Evolutionary conservation across 2,329 filamentous ascomycete genomes (phyloP).

Genomic region (Aspergillus cejpii): DNA sequence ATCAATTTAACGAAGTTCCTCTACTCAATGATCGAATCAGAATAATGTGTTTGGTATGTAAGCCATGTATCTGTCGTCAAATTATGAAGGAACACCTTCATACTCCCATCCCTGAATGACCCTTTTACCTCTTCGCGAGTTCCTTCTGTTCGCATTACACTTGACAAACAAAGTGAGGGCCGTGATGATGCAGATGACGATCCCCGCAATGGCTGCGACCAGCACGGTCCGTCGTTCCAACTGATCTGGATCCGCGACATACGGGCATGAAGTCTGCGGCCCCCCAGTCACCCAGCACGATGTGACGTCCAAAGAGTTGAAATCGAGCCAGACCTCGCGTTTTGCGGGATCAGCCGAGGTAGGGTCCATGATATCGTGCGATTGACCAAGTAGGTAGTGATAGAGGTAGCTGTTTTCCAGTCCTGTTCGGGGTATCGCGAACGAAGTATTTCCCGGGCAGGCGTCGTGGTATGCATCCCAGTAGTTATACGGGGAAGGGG

Average conservation of each 20-base stretch:
- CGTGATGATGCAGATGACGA: constrained; percentile 57
- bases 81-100: constrained; percentile 56
- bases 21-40: too few species aligned
- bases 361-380: constrained; percentile 22
- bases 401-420: constrained; percentile 58
- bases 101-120: constrained; percentile 56
- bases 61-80: neutral
- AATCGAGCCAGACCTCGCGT: constrained; percentile 51
- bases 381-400: constrained; percentile 32
- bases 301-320: constrained; percentile 52
- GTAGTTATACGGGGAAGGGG: constrained; percentile 40
- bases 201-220: constrained; percentile 55
- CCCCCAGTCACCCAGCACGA: constrained; percentile 58
- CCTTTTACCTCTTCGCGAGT: constrained; percentile 46
- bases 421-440: constrained; percentile 54
- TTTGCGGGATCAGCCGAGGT: constrained; percentile 22
- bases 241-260: constrained; percentile 41
- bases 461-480: constrained; percentile 36
- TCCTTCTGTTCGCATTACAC: constrained; percentile 55
- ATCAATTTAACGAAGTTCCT: too few species aligned
- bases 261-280: constrained; percentile 53
- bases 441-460: constrained; percentile 47
- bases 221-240: constrained; percentile 47
- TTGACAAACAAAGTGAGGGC: constrained; percentile 58
- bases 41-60: too few species aligned